Conservation (phyloP, 1,139 yeast species). For the Saccharomyces hybrid region DNA sequence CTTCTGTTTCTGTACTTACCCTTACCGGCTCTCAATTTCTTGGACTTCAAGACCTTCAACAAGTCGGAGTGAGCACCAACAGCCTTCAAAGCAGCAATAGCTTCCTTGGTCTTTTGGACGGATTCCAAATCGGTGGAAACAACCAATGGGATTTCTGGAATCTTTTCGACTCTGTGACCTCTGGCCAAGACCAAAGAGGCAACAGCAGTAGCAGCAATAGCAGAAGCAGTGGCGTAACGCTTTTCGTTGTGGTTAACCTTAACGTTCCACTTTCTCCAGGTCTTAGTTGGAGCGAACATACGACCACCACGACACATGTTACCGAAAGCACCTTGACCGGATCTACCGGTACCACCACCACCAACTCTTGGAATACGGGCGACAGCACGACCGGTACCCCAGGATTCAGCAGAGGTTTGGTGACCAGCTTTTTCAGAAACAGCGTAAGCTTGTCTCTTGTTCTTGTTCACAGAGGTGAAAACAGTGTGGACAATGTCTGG, state of each 20-base stretch:
- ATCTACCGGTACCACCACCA: slow-evolving; percentile 99
- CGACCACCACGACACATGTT: slow-evolving; percentile 99
- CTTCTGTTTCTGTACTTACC: no score
- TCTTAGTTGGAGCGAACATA: slow-evolving; percentile 99
- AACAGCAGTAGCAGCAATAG: slow-evolving; percentile 98
- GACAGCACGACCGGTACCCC: slow-evolving; percentile 99
- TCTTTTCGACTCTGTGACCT: slow-evolving; percentile 99
- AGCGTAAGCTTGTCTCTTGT: slow-evolving; percentile 99
- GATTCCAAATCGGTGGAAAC: no score
- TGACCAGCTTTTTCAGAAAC: slow-evolving; percentile 99
- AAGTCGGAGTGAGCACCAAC: no score
- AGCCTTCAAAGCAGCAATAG: no score
- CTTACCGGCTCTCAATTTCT: no score
- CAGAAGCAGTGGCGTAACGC: slow-evolving; percentile 99
- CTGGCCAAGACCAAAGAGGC: slow-evolving; percentile 98
- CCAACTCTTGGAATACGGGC: slow-evolving; percentile 99
- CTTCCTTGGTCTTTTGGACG: no score
- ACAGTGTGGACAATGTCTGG: slow-evolving; percentile 99
- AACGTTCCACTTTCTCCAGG: slow-evolving; percentile 99
- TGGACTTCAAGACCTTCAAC: no score
- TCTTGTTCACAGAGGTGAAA: slow-evolving; percentile 97
- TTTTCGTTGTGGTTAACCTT: slow-evolving; percentile 99
- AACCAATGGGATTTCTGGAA: slow-evolving; percentile 98
- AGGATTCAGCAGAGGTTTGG: slow-evolving; percentile 99
- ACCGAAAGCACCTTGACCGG: slow-evolving; percentile 99